Base-by-base conservation (phyloP, 495 filamentous ascomycete genomes). In the Talaromyces thailandensis region DNA sequence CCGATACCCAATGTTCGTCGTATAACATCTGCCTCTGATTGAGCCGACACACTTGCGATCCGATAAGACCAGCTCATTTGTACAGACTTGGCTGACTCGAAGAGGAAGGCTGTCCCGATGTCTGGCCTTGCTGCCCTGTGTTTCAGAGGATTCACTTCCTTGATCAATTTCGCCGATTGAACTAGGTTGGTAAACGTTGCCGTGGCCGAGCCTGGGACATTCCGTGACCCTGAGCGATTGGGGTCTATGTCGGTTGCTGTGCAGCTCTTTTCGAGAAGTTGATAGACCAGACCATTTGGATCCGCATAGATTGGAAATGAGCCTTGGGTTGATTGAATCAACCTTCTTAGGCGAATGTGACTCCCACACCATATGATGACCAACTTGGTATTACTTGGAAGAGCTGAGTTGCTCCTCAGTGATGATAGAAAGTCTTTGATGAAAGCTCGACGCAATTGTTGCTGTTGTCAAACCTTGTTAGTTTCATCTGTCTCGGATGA, bases 61-160 rank as follows among this genome's bases (percentile, higher is more conserved):
- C 92, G 81, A 73, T 92, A 88, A 67, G 88, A 92, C 91, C 92
- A 96, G 2, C 82, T 83, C 1, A 89, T 82, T 51, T 73, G 21
- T 18, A 35, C 6, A 4, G 21, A 6, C 18, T 28, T 26, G 21
- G 8, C 11, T 6, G 43, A n/a, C 69, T 91, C 89, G 66, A 92
- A 93, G 48, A 96, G 62, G 66, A 95, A 92, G 72, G 96, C 92
- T 0, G 91, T 92, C 2, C 92, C 92, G 23, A 90, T 84, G 73
- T 57, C 26, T 1, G 93, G 88, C 58, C 80, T 76, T 56, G 77
- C 74, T 66, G 89, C 84, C 0, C 92, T 91, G 3, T 82, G 85
- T 64, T 87, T 86, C n/a, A 83, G 70, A 11, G 78, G 82, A 31
- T 85, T 73, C 50, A 83, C 80, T 16, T 65, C 69, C 6, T 70